Base-by-base conservation (phyloP, 169 alveolate genomes). In the Eimeria acervulina region DNA sequence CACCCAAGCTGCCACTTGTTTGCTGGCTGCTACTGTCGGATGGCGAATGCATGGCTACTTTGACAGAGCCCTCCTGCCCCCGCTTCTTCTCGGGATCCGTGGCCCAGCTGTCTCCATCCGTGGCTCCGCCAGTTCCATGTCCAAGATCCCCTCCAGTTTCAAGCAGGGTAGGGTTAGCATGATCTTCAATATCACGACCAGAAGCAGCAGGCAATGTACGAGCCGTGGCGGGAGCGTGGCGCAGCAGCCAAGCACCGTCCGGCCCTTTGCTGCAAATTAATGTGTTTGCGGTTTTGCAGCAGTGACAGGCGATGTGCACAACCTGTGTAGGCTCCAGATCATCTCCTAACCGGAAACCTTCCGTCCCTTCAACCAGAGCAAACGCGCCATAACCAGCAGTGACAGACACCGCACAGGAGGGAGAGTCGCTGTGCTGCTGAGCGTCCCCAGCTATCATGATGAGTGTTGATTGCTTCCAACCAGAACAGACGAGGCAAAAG, bases 191-290 rank as follows among this genome's bases (percentile, higher is more conserved):
- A 36, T 68, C 63, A 59, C 80, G n/a, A 23, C 33, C 40, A 36
- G 93, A 63, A 36, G 80, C 10, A 31, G 12, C 23, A 85, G 93
- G 6, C 23, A 15, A n/a, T 12, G 47, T 33, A 55, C 31, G 51
- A 21, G 51, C 33, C 23, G 92, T 68, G 55, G 51, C 55, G 42
- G 81, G 83, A 21, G 93, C 81, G 19, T 38, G 59, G 81, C 93
- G 61, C 36, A 87, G 78, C 81, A 87, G 81, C 93, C 93, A 87
- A 55, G 63, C 47, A 66, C 93, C 93, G 63, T 87, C 93, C 47
- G 81, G 61, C 47, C 83, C 10, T 63, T 31, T 87, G 61, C 44
- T 59, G 83, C 93, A 87, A 23, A 87, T 87, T 38, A 87, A 38
- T 55, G 72, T 38, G 93, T 87, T 87, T 19, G 70, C n/a, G 44